A percentile compares a stretch with the other conserved stretches of the same genome.
Evolutionary conservation across 179 eudicot genomes (phyloP).

Genomic region (Nepenthes alata): DNA sequence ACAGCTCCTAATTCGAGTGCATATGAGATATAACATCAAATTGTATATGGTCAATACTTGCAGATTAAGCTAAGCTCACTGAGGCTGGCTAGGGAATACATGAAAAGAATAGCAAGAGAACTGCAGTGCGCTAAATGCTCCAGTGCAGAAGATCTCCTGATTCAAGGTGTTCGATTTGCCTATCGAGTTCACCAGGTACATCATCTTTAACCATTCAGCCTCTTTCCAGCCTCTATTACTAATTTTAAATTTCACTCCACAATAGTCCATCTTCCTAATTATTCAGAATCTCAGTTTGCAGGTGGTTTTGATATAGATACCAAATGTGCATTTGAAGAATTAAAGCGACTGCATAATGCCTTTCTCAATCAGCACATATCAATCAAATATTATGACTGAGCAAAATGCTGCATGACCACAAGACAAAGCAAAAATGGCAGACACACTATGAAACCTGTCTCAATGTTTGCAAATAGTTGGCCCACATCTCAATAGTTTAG

Average conservation of each 20-base stretch:
- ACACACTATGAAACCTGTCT: not conserved
- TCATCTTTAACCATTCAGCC: not conserved
- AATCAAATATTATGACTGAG: not conserved
- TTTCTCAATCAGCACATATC: not conserved
- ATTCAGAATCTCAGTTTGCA: conserved; percentile 37
- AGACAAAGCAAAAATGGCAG: not conserved
- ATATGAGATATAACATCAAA: too few relatives aligned
- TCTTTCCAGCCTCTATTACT: not conserved
- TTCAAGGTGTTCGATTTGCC: conserved; percentile 65
- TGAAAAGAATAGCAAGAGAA: conserved; percentile 37
- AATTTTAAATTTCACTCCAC: not conserved
- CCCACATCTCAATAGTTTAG: too few relatives aligned
- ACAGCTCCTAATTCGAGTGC: too few relatives aligned
- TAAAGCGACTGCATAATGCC: conserved; percentile 15
- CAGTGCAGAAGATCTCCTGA: conserved; percentile 34
- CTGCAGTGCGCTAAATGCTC: conserved; percentile 23
- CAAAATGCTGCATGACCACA: too few relatives aligned
- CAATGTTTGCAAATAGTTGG: too few relatives aligned
- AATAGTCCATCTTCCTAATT: not conserved
- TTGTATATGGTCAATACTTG: not conserved
- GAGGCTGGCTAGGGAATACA: conserved; percentile 41
- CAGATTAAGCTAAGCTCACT: conserved; percentile 55
- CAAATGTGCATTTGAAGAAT: conserved; percentile 40
- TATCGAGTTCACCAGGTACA: conserved; percentile 65
- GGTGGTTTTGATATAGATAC: conserved; percentile 64